Evolutionary conservation across 768 basidiomycete species (phyloP).

Genomic region (Tricholoma sp.): DNA sequence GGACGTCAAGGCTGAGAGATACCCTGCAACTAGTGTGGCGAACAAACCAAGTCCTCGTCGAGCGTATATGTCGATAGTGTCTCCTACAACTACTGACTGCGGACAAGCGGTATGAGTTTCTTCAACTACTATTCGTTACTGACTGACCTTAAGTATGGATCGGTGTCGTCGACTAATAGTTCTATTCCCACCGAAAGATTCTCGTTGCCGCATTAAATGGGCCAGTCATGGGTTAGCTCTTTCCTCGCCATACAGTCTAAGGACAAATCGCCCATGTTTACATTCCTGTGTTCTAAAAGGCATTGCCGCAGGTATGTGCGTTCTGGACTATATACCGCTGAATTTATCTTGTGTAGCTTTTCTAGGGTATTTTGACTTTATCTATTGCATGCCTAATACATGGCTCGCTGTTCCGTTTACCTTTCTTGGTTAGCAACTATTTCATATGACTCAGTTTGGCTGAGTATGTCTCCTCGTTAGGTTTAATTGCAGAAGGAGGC

Average conservation of each 20-base stretch:
- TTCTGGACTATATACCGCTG: neutral
- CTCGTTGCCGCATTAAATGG: slow-evolving; percentile 71
- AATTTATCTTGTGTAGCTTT: slow-evolving; percentile 34
- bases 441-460: neutral
- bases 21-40: slow-evolving; percentile 5
- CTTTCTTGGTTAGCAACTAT: slow-evolving; percentile 42
- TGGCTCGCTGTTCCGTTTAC: slow-evolving; percentile 69
- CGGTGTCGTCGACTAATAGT: slow-evolving; percentile 25
- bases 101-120: slow-evolving; percentile 50
- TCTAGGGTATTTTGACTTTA: slow-evolving; percentile 72
- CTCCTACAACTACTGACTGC: slow-evolving; percentile 52
- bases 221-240: slow-evolving; percentile 61
- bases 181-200: slow-evolving; percentile 66
- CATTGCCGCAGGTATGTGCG: slow-evolving; percentile 5
- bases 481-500: slow-evolving; percentile 64
- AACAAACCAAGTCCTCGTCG: slow-evolving; percentile 37
- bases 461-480: slow-evolving; percentile 25
- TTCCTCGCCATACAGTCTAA: slow-evolving; percentile 9
- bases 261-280: neutral
- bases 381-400: slow-evolving; percentile 55
- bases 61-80: slow-evolving; percentile 39
- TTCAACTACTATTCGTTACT: neutral
- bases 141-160: neutral
- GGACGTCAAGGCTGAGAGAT: slow-evolving; percentile 35
- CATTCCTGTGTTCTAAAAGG: neutral